These are phyloP conservation scores for Cicer arietinum DNA, from an alignment of 306 rosid genomes.

Conservation along the genomic window DNA sequence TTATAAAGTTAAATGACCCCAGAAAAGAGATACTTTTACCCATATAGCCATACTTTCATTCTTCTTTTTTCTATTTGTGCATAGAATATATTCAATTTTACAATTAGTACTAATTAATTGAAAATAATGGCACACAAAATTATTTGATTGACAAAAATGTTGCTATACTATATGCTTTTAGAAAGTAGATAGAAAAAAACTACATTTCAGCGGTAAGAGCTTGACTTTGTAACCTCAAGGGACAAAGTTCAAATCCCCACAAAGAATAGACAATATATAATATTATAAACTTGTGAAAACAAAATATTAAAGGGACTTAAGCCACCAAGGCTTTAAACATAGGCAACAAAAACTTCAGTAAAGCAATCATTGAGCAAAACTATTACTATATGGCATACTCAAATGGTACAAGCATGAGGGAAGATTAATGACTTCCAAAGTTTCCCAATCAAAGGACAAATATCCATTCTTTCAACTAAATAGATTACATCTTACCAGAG, in stretches of 20 bases:
- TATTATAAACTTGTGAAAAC: slow-evolving; percentile 40
- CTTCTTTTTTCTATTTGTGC: not conserved
- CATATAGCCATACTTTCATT: not conserved
- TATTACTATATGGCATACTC: slow-evolving; percentile 44
- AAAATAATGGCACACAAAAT: slow-evolving; percentile 10
- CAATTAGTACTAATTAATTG: not conserved
- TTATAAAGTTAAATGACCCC: not conserved
- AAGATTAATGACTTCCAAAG: slow-evolving; percentile 39
- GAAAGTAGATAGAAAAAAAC: slow-evolving; percentile 1
- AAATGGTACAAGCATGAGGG: slow-evolving; percentile 39
- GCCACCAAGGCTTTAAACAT: slow-evolving; percentile 39
- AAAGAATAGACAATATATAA: slow-evolving; percentile 24
- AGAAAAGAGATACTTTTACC: slow-evolving; percentile 13
- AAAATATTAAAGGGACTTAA: slow-evolving; percentile 35
- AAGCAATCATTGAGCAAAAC: slow-evolving; percentile 41
- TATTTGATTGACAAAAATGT: slow-evolving; percentile 7
- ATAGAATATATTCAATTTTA: slow-evolving; percentile 1
- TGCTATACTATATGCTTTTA: not conserved
- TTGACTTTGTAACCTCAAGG: too few species aligned
- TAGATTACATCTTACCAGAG: slow-evolving; percentile 42
- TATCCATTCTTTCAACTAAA: slow-evolving; percentile 39
- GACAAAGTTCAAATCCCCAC: too few species aligned
- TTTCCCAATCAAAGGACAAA: slow-evolving; percentile 29
- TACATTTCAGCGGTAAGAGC: not conserved
- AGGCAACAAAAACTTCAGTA: slow-evolving; percentile 45